Conservation (phyloP, 306 rosid species). For the Malus domestica region ASM211411v1 NC_041803.1:36887501-36888000, state of each 20-base stretch:
- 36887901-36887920: conserved; percentile 44
- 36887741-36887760: conserved; percentile 48
- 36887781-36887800: conserved; percentile 47
- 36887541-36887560: conserved; percentile 6
- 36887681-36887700: conserved; percentile 35
- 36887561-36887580: conserved; percentile 51
- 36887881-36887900: conserved; percentile 59
- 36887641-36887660: neutral
- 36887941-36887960: conserved; percentile 54
- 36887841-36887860: neutral
- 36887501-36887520: conserved; percentile 15
- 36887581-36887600: conserved; percentile 59
- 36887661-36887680: neutral
- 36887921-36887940: conserved; percentile 32
- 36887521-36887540: conserved; percentile 13
- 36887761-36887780: conserved; percentile 35
- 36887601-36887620: neutral
- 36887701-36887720: conserved; percentile 41
- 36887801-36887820: neutral
- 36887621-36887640: neutral
- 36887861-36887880: conserved; percentile 19
- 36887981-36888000: neutral
- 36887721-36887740: conserved; percentile 63
- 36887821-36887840: neutral
- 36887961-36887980: conserved; percentile 33